phyloP scores from a whole-genome alignment of 2,329 filamentous ascomycete species.

The Alternaria sp. region DNA sequence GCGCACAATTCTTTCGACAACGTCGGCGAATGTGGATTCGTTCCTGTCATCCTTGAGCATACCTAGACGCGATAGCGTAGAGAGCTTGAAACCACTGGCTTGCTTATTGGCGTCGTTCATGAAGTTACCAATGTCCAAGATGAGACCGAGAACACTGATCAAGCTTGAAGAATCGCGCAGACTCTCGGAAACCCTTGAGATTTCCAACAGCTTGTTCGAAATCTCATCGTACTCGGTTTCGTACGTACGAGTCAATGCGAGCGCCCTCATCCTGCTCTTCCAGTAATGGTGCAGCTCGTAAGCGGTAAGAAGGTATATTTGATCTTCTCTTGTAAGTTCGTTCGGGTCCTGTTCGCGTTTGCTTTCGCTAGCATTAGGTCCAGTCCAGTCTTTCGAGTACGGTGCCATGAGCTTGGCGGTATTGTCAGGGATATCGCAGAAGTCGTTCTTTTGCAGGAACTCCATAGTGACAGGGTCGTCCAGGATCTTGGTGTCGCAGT shows the following conservation, averaged over 20 bases:
- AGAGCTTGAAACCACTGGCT: conserved; percentile 96
- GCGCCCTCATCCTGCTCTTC: conserved; percentile 95
- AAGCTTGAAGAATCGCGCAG: conserved; percentile 89
- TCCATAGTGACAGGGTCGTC: conserved; percentile 95
- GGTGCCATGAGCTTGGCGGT: conserved; percentile 89
- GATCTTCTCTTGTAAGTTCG: conserved; percentile 93
- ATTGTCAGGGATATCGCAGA: conserved; percentile 93
- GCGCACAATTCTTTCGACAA: conserved; percentile 94
- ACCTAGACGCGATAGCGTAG: conserved; percentile 86
- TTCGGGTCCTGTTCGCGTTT: conserved; percentile 83
- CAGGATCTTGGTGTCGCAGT: conserved; percentile 88
- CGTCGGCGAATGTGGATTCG: conserved; percentile 91
- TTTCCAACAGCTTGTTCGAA: conserved; percentile 80
- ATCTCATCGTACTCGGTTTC: conserved; percentile 93
- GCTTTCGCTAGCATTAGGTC: conserved; percentile 79
- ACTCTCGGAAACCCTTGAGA: conserved; percentile 88
- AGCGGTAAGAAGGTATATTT: conserved; percentile 91
- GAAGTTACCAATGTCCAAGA: conserved; percentile 98
- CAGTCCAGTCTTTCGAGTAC: conserved; percentile 96
- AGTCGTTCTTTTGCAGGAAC: conserved; percentile 89
- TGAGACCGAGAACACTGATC: conserved; percentile 95
- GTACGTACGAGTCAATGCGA: conserved; percentile 82
- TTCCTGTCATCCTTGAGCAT: conserved; percentile 99
- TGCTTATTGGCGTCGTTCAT: conserved; percentile 99
- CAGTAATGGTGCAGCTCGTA: conserved; percentile 98